These are phyloP conservation scores for Ciborinia camelliae DNA, from an alignment of 2,329 filamentous ascomycete genomes.

Conservation along the genomic window DNA sequence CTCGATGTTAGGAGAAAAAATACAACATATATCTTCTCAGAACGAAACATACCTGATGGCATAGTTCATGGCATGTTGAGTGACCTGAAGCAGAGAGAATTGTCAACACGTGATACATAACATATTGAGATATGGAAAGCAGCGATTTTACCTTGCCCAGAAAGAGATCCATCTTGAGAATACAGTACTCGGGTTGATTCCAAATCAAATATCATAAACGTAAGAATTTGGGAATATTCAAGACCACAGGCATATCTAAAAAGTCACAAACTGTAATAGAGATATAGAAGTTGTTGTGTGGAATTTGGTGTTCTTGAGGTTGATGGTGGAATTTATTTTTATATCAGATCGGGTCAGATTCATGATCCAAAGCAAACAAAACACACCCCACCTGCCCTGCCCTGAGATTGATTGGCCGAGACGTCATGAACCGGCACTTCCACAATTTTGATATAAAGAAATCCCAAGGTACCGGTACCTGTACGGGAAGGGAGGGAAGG, in stretches of 20 bases:
- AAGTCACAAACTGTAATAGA: background rate
- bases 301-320: background rate
- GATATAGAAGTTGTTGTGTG: background rate
- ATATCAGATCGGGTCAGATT: background rate
- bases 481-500: too few species aligned
- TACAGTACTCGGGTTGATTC: background rate
- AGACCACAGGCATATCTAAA: background rate
- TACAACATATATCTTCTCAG: background rate
- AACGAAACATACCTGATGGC: slow-evolving; percentile 60
- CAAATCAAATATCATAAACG: background rate
- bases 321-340: background rate
- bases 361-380: slow-evolving; percentile 2
- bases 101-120: slow-evolving; percentile 28
- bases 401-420: slow-evolving; percentile 10
- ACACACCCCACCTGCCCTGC: too few species aligned
- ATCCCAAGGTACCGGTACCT: too few species aligned
- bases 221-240: background rate
- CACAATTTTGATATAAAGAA: too few species aligned
- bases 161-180: slow-evolving; percentile 42
- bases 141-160: slow-evolving; percentile 52
- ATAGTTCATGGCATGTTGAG: slow-evolving; percentile 69
- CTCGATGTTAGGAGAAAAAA: slow-evolving; percentile 1
- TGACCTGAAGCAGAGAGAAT: slow-evolving; percentile 47
- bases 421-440: slow-evolving; percentile 5
- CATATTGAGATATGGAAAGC: background rate